phyloP scores from a whole-genome alignment of 164 flowering plant genomes.

The Vitis rupestris region DNA sequence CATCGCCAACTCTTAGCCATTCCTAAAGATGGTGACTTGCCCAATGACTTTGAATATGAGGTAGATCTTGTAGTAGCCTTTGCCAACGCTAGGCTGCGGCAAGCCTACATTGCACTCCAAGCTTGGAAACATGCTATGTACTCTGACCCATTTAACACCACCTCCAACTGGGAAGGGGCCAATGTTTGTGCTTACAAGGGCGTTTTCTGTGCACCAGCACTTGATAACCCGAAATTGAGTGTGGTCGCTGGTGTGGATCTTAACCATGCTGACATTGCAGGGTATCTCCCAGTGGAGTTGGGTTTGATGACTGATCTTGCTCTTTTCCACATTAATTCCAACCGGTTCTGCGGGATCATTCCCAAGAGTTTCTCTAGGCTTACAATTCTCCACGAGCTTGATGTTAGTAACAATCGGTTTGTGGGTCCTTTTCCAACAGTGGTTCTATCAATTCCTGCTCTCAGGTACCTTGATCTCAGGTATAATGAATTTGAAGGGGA shows the following conservation, averaged over 20 bases:
- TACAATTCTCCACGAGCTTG: constrained; percentile 31
- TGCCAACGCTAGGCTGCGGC: constrained; percentile 41
- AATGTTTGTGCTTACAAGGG: constrained; percentile 13
- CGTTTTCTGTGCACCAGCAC: constrained; percentile 11
- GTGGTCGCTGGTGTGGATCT: constrained; percentile 12
- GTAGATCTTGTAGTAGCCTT: constrained; percentile 22
- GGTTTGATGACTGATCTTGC: constrained; percentile 35
- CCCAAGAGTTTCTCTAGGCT: constrained; percentile 27
- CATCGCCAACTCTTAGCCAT: constrained; percentile 39
- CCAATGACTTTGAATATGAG: constrained; percentile 25
- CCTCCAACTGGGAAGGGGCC: constrained; percentile 15
- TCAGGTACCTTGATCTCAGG: constrained; percentile 55
- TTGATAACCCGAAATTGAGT: background rate
- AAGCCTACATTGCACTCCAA: constrained; percentile 61
- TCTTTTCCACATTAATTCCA: constrained; percentile 39
- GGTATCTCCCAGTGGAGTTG: constrained; percentile 39
- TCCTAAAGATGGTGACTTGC: constrained; percentile 26
- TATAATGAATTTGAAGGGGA: constrained; percentile 52
- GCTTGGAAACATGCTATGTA: constrained; percentile 64
- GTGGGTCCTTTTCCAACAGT: constrained; percentile 50
- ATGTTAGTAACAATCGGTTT: constrained; percentile 51
- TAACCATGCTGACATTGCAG: constrained; percentile 45
- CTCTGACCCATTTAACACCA: constrained; percentile 61
- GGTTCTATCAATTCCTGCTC: constrained; percentile 35
- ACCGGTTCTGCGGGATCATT: constrained; percentile 37